phyloP scores from a whole-genome alignment of 1,284 basidiomycete species.

The Lentinula novae-zelandiae region DNA sequence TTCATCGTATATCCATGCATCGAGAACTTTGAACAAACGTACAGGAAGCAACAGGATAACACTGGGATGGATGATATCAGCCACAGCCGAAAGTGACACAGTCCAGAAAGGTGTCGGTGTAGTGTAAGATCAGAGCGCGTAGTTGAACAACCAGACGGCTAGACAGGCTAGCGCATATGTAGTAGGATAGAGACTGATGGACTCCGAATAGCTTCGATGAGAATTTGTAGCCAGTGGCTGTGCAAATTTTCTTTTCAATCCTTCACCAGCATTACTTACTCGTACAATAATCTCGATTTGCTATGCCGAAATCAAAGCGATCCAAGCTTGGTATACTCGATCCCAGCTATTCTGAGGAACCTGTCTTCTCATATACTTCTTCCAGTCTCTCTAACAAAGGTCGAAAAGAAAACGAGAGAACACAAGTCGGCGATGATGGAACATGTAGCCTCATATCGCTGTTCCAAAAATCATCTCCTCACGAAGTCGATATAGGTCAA shows the following conservation, averaged over 20 bases:
- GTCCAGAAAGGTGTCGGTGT: no score
- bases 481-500: constrained; percentile 51
- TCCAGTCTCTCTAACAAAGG: constrained; percentile 75
- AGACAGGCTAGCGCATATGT: no score
- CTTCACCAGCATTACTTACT: constrained; percentile 14
- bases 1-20: no score
- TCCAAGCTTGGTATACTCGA: constrained; percentile 67
- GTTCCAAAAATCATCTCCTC: constrained; percentile 1
- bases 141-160: no score
- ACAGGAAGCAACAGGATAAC: no score
- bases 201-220: background rate
- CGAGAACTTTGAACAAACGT: no score
- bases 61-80: no score
- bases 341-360: constrained; percentile 5
- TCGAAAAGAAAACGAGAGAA: constrained; percentile 76
- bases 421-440: constrained; percentile 83
- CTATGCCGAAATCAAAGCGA: constrained; percentile 88
- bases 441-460: constrained; percentile 42
- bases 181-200: no score
- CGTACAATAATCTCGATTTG: constrained; percentile 15
- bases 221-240: background rate
- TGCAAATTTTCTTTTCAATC: constrained; percentile 11
- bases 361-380: constrained; percentile 13
- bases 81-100: no score
- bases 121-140: no score